These are phyloP conservation scores for Carpinus viminea DNA, from an alignment of 306 rosid genomes.

Conservation along the genomic window DNA sequence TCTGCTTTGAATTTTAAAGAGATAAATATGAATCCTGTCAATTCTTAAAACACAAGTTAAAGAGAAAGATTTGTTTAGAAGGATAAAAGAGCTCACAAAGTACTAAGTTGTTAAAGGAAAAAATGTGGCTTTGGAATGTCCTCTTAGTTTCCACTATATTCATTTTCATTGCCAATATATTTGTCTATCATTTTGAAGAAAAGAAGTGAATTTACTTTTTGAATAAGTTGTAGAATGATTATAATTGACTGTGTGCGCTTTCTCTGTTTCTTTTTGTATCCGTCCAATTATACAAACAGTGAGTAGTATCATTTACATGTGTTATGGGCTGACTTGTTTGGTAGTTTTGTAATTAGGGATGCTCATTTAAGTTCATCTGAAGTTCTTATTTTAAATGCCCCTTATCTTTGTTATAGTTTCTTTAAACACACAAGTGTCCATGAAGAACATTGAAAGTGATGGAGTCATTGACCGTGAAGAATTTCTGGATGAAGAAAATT, in stretches of 20 bases:
- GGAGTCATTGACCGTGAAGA: constrained; percentile 48
- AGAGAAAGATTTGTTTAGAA: background rate
- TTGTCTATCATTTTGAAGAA: background rate
- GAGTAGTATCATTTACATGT: constrained; percentile 20
- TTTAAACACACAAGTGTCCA: constrained; percentile 40
- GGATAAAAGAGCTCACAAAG: background rate
- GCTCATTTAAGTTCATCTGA: constrained; percentile 9
- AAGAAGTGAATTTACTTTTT: background rate
- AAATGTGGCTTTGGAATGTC: background rate
- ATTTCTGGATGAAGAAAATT: constrained; percentile 38
- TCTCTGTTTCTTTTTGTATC: background rate
- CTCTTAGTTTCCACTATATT: background rate
- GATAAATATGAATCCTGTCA: background rate
- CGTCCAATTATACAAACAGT: background rate
- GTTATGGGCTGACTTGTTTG: constrained; percentile 11
- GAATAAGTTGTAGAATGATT: background rate
- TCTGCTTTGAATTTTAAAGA: constrained; percentile 2
- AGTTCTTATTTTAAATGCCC: constrained; percentile 26
- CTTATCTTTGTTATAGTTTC: constrained; percentile 53
- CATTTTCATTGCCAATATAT: background rate
- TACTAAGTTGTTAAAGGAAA: background rate
- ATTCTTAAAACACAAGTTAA: background rate
- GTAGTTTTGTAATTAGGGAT: constrained; percentile 14
- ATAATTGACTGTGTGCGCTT: constrained; percentile 7
- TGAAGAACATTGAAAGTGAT: constrained; percentile 40